Base-by-base conservation (phyloP, 148 eudicot species). In the Oxyria digyna region DNA sequence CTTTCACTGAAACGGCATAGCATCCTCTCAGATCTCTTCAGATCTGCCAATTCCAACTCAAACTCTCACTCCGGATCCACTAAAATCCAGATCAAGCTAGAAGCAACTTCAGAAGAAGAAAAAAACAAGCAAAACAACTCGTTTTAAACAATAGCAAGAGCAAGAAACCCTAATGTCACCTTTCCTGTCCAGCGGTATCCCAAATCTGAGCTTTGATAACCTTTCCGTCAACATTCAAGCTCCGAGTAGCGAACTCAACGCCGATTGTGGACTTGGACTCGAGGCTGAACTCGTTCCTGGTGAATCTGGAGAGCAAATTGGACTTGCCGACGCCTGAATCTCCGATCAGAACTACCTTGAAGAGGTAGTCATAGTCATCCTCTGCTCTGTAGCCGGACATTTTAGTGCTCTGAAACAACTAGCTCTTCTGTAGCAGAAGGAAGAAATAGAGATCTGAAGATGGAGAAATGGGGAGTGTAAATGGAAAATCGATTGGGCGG, bases 151-250 rank as follows among this genome's bases (percentile, higher is more conserved):
- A 13, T 4, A 55, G 33, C 42, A 67, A 45, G 62, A 66, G 46
- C 7, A 1, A 6, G 27, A 78, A 57, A 78, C 17, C 62, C 48
- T 26, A 17, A 8, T 59, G 26, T 32, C 18, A 79, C 82, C 79
- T 79, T 68, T 79, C 82, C 71, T 79, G 82, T 0, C 82, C 79
- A 73, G 82, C 82, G 69, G 82, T 79, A 31, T 79, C 82, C 82
- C 82, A 79, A 76, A 79, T 79, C 77, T 79, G 82, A 76, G 82
- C 77, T 67, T 79, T 79, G 33, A 79, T 76, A 55, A 76, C 77
- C 55, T 76, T 79, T 29, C 62, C 70, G 42, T 79, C 82, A 70
- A 79, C 82, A 78, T 72, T 75, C 68, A 78, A 75, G 54, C 78
- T 78, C 59, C 81, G 45, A 72, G 81, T 75, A 11, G 81, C 81